Evolutionary conservation across 2,329 filamentous ascomycete species (phyloP).

Genomic region (Pezicula radicicola): DNA sequence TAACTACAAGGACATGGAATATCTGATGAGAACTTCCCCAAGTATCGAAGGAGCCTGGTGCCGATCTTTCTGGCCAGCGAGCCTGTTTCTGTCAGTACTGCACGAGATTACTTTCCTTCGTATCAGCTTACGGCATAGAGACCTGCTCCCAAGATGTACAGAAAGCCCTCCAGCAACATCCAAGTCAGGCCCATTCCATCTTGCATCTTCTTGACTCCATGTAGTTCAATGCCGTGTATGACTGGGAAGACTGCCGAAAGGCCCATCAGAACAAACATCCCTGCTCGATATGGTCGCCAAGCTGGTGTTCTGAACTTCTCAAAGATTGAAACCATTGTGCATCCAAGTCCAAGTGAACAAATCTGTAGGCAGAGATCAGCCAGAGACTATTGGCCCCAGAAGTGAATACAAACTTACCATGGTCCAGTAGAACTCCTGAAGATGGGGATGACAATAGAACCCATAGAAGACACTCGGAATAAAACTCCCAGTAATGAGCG

Average conservation of each 20-base stretch:
- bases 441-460: conserved; percentile 65
- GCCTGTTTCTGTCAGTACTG: conserved; percentile 41
- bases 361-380: conserved; percentile 54
- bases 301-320: conserved; percentile 80
- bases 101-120: background rate
- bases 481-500: conserved; percentile 87
- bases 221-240: conserved; percentile 67
- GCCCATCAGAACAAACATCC: conserved; percentile 88
- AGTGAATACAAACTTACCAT: conserved; percentile 53
- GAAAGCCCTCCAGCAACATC: conserved; percentile 72
- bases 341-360: conserved; percentile 71
- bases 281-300: conserved; percentile 80
- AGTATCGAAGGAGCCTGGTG: conserved; percentile 80
- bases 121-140: conserved; percentile 71
- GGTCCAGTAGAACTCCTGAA: conserved; percentile 71
- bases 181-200: conserved; percentile 76
- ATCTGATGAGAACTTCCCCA: conserved; percentile 94
- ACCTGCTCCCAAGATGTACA: conserved; percentile 84
- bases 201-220: conserved; percentile 64
- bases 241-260: conserved; percentile 81
- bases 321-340: conserved; percentile 71
- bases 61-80: conserved; percentile 78
- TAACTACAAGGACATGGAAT: conserved; percentile 85
- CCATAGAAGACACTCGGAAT: conserved; percentile 87
- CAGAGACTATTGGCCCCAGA: background rate